A percentile compares a stretch with the other conserved stretches of the same genome.
Conservation (phyloP, 2,329 filamentous ascomycete genomes). For the Amphichorda felina region DNA sequence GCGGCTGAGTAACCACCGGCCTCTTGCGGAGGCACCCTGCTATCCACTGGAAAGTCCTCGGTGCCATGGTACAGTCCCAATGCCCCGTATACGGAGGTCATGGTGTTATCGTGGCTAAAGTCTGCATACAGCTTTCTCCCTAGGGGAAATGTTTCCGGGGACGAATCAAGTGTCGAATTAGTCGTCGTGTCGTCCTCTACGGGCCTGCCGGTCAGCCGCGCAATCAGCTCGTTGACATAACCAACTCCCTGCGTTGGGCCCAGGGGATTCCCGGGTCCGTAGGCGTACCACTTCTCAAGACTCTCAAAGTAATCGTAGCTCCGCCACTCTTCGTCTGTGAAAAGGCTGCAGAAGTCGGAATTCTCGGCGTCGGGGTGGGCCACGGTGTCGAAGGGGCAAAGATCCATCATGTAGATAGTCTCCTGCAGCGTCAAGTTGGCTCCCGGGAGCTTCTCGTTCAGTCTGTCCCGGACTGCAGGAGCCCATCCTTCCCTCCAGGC, state of each 20-base stretch:
- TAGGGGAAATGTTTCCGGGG: conserved; percentile 61
- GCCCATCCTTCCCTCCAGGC: conserved; percentile 54
- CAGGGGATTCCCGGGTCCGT: conserved; percentile 62
- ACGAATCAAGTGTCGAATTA: conserved; percentile 64
- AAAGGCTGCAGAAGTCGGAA: conserved; percentile 67
- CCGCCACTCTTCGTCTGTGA: conserved; percentile 61
- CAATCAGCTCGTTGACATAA: conserved; percentile 78
- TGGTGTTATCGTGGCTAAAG: conserved; percentile 86
- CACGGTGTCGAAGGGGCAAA: conserved; percentile 80
- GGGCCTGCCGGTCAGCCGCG: conserved; percentile 57
- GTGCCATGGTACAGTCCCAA: conserved; percentile 67
- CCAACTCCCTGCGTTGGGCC: conserved; percentile 80
- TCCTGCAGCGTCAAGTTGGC: conserved; percentile 52
- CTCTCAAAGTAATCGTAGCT: conserved; percentile 73
- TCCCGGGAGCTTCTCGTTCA: conserved; percentile 58
- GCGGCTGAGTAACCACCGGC: conserved; percentile 61
- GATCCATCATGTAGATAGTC: conserved; percentile 68
- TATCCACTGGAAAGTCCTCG: conserved; percentile 35
- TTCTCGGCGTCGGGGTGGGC: conserved; percentile 37
- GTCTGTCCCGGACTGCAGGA: conserved; percentile 51
- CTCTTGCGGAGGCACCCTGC: conserved; percentile 34
- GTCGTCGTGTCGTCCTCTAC: conserved; percentile 65
- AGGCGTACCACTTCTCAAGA: conserved; percentile 77
- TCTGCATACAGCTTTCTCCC: conserved; percentile 64
- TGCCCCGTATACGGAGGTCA: conserved; percentile 65